Base-by-base conservation (phyloP, 2,329 filamentous ascomycete genomes). In the Diaporthe ilicicola region DNA sequence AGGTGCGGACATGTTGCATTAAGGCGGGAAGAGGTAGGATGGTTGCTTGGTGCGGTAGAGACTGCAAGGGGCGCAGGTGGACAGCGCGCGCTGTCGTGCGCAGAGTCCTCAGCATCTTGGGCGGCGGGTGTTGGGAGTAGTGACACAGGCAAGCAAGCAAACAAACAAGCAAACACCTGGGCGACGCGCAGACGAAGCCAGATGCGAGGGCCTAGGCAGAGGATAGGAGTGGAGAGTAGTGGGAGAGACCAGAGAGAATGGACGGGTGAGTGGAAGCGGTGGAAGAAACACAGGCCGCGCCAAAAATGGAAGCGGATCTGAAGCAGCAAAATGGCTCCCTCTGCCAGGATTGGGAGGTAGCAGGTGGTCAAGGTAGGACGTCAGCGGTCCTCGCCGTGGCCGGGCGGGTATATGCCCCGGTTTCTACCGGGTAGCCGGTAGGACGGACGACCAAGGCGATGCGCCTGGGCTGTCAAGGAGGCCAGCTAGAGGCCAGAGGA, bases 1-100 rank as follows among this genome's bases (percentile, higher is more conserved):
- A 91, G 75, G 77, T 86, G 75, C 89, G 88, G 67, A 89, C 85
- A 77, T 90, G 88, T 78, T 84, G 80, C 79, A 88, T 85, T 78
- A 88, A 84, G 42, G 83, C 74, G 12, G 87, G 85, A 65, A 88
- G 83, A 77, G 84, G 80, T 6, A 73, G 69, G 12, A 66, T 69
- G 42, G 53, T 66, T 46, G 71, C 69, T 22, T 73, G 69, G 65
- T 66, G 69, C 55, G 68, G 71, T 13, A 73, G 69, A 32, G 71
- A 69, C 78, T 83, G 81, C 74, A 80, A 77, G 74, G 80, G 80
- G 76, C 78, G 78, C 71, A 80, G 73, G 34, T 75, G 74, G 44
- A 75, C 72, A 19, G 74, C 72, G 65, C 77, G 77, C n/a, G 76
- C 76, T 53, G 75, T 75, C 56, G 74, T 74, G 54, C 76, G 70